Conservation (phyloP, 768 basidiomycete species). For the Mycena leptocephala region DNA sequence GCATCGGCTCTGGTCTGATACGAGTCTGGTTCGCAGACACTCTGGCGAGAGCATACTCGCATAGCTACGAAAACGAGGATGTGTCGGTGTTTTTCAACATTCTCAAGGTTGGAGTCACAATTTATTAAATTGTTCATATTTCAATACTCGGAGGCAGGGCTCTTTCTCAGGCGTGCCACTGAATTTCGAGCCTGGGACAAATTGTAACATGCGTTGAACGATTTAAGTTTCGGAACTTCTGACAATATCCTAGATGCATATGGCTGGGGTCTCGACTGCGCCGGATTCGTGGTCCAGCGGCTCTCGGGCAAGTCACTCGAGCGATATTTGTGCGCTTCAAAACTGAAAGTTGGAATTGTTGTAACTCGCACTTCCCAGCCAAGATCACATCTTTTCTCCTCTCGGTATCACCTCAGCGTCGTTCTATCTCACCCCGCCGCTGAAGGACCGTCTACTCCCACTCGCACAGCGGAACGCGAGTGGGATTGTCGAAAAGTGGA, state of each 20-base stretch:
- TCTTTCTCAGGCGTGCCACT: conserved; percentile 42
- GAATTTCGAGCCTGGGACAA: conserved; percentile 45
- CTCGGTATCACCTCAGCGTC: conserved; percentile 37
- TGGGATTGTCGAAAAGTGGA: conserved; percentile 29
- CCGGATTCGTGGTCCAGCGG: conserved; percentile 48
- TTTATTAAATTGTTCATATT: not conserved
- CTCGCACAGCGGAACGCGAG: conserved; percentile 26
- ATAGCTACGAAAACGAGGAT: conserved; percentile 38
- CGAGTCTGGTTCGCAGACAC: no score
- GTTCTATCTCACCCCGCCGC: conserved; percentile 36
- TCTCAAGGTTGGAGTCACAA: conserved; percentile 36
- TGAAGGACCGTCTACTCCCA: conserved; percentile 28
- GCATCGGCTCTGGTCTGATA: no score
- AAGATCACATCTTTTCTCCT: conserved; percentile 35
- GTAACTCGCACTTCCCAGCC: no score
- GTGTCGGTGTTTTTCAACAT: conserved; percentile 40
- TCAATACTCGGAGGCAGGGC: conserved; percentile 26
- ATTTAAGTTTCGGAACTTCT: no score
- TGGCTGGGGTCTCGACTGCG: conserved; percentile 39
- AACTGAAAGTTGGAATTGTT: no score
- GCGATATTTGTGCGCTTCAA: conserved; percentile 43
- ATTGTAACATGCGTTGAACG: conserved; percentile 16
- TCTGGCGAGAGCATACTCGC: conserved; percentile 29
- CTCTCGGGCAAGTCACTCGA: conserved; percentile 45
- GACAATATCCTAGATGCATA: conserved; percentile 31